Evolutionary conservation across 345 rosid species (phyloP).

Genomic region (Euphorbia pulcherrima): DNA sequence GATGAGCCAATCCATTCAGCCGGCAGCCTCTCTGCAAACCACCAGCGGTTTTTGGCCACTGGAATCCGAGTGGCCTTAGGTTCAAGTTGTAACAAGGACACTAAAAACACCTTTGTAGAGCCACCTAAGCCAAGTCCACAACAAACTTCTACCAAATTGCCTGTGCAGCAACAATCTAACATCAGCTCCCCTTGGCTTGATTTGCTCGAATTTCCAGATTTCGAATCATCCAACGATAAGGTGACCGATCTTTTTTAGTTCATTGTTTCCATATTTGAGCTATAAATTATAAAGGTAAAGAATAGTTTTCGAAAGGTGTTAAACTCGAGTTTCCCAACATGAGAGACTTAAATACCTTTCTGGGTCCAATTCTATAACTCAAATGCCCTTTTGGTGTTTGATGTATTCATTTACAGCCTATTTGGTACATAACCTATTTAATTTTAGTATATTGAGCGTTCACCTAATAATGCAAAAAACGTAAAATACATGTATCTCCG

Average conservation of each 20-base stretch:
- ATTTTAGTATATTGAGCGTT: too few species aligned
- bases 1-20: slow-evolving; percentile 75
- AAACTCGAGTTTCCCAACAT: too few species aligned
- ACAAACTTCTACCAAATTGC: slow-evolving; percentile 36
- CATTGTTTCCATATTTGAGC: background rate
- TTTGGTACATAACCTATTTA: too few species aligned
- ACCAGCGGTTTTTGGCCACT: slow-evolving; percentile 85
- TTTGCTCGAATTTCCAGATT: slow-evolving; percentile 62
- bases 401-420: too few species aligned
- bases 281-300: too few species aligned
- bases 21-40: slow-evolving; percentile 77
- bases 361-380: too few species aligned
- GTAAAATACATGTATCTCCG: too few species aligned
- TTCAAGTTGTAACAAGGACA: slow-evolving; percentile 50
- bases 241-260: slow-evolving; percentile 27
- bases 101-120: slow-evolving; percentile 43
- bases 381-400: too few species aligned
- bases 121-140: slow-evolving; percentile 56
- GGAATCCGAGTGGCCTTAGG: slow-evolving; percentile 80
- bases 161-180: slow-evolving; percentile 43
- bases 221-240: slow-evolving; percentile 56
- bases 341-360: too few species aligned
- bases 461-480: too few species aligned
- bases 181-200: slow-evolving; percentile 63
- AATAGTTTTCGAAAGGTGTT: too few species aligned